Base-by-base conservation (phyloP, 176 grass and related monocot genomes). In the Phoenix roebelenii region DNA sequence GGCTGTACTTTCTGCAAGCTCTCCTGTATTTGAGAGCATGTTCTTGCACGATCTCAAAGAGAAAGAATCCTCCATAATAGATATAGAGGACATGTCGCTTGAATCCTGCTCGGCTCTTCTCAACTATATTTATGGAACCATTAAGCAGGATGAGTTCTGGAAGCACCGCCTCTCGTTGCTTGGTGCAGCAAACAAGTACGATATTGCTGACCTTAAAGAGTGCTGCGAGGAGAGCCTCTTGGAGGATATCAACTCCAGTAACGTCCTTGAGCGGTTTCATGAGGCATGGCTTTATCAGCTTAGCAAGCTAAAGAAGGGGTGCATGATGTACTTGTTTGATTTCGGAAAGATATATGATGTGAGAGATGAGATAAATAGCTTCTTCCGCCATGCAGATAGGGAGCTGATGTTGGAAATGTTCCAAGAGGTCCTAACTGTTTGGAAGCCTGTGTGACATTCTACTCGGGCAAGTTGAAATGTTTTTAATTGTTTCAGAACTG, bases 361-460 rank as follows among this genome's bases (percentile, higher is more conserved):
- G 3, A 69, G 64, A 26, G 93, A 92, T 16, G 87, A 98, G 52
- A 82, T 98, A 22, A 52, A 74, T 51, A 58, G 48, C 32, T 98
- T 92, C 78, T 98, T 98, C 57, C 80, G 61, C 10, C 76, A 85
- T 17, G 83, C 81, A 0, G 87, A 98, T 48, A 65, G 87, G 0
- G 87, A 89, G 52, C 81, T 98, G 23, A 92, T 85, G 60, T 55
- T 85, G 56, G 87, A 98, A 71, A 98, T 98, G 81, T 92, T 98
- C 69, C 81, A 85, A 18, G 84, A 97, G 67, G 70, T 88, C 15
- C 81, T 97, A 15, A 76, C 61, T 16, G 72, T 68, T 17, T 97
- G 93, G 84, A 97, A 85, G 58, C 79, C 84, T 30, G 74, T 85
- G 4, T 95, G 67, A 71, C n/a, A 2, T 54, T 18, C 16, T 23